phyloP scores from a whole-genome alignment of 1,139 yeast species.

The Taphrina pruni region DNA sequence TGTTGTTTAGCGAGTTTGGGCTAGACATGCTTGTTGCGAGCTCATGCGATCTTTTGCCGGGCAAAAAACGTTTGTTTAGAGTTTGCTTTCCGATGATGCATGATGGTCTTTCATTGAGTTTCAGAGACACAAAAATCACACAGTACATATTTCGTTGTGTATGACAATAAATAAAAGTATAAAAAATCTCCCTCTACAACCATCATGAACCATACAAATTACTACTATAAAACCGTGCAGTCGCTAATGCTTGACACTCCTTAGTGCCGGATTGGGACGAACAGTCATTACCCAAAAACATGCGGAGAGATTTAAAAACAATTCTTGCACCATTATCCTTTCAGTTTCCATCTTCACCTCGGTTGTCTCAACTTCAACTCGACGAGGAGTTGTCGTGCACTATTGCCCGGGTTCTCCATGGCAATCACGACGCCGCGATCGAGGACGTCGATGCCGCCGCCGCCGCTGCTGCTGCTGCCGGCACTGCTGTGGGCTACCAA shows the following conservation, averaged over 20 bases:
- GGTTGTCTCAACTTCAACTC: slow-evolving; percentile 48
- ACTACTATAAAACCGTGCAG: neutral
- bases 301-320: no score
- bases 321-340: no score
- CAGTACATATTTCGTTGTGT: no score
- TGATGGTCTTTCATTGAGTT: no score
- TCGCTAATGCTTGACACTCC: neutral
- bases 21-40: no score
- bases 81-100: no score
- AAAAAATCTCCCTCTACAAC: neutral
- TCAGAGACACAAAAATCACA: neutral
- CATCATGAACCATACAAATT: neutral
- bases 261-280: neutral
- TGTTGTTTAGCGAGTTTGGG: no score
- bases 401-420: slow-evolving; percentile 73
- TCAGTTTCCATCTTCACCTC: neutral
- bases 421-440: slow-evolving; percentile 59
- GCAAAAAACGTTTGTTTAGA: no score
- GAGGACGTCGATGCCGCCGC: slow-evolving; percentile 50
- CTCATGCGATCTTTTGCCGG: no score
- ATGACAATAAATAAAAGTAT: neutral
- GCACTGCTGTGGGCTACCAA: slow-evolving; percentile 49
- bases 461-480: slow-evolving; percentile 28
- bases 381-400: slow-evolving; percentile 65
- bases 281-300: no score